phyloP scores from a whole-genome alignment of 1,284 basidiomycete genomes.

The Stygiomarasmius scandens region DNA sequence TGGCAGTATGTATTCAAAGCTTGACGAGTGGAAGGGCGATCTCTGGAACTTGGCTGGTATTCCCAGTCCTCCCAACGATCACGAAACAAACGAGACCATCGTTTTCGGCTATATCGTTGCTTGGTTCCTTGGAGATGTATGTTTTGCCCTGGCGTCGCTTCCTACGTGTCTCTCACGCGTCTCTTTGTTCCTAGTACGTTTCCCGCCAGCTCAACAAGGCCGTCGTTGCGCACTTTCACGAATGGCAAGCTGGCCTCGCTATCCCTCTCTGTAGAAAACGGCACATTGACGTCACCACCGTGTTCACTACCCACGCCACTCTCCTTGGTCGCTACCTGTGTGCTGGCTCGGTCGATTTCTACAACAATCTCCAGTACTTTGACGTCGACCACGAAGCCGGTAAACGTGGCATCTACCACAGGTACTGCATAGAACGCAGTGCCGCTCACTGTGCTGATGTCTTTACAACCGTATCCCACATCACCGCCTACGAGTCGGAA shows the following conservation, averaged over 20 bases:
- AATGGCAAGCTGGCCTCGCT: slow-evolving; percentile 98
- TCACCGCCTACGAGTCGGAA: slow-evolving; percentile 96
- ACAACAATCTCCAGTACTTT: slow-evolving; percentile 99
- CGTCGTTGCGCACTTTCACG: slow-evolving; percentile 97
- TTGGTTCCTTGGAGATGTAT: slow-evolving; percentile 98
- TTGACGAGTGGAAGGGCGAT: slow-evolving; percentile 99
- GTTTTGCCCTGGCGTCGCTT: slow-evolving; percentile 30
- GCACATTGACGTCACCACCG: slow-evolving; percentile 96
- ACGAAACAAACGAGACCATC: slow-evolving; percentile 99
- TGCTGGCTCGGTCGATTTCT: slow-evolving; percentile 97
- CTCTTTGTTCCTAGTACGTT: slow-evolving; percentile 62
- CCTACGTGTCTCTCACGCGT: slow-evolving; percentile 14
- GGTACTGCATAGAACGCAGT: slow-evolving; percentile 97
- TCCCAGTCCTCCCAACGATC: slow-evolving; percentile 92
- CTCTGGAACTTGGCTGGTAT: slow-evolving; percentile 98
- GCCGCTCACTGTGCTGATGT: slow-evolving; percentile 96
- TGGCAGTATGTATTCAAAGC: slow-evolving; percentile 81
- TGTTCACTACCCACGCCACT: slow-evolving; percentile 98
- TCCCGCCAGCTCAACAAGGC: slow-evolving; percentile 79
- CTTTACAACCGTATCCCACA: slow-evolving; percentile 97
- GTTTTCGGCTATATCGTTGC: slow-evolving; percentile 98
- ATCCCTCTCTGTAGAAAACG: slow-evolving; percentile 96
- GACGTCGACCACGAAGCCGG: slow-evolving; percentile 99
- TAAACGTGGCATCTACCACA: slow-evolving; percentile 90
- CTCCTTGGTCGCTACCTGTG: slow-evolving; percentile 97